These are phyloP conservation scores for Talinum fruticosum DNA, from an alignment of 148 eudicot species.

Conservation along the genomic window DNA sequence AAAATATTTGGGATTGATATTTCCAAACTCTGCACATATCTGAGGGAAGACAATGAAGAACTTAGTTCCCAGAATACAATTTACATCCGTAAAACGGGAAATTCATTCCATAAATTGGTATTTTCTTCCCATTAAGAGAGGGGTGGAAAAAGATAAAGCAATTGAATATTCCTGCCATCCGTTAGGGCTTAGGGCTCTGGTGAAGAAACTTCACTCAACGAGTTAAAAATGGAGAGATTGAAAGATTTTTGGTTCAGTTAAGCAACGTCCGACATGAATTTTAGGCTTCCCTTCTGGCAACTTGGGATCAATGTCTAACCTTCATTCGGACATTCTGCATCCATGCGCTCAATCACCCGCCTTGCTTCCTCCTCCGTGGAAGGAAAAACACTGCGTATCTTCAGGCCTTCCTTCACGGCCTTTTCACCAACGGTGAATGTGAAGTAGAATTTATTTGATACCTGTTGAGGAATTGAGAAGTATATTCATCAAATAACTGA, in stretches of 20 bases:
- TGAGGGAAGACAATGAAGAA: no score
- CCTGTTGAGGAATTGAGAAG: constrained; percentile 33
- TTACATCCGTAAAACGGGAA: no score
- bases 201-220: neutral
- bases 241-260: neutral
- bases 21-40: no score
- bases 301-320: neutral
- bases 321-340: constrained; percentile 48
- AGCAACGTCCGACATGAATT: neutral
- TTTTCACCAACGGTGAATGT: constrained; percentile 63
- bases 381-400: constrained; percentile 75
- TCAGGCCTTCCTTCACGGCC: constrained; percentile 46
- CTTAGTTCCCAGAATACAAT: no score
- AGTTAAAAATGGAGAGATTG: neutral
- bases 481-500: neutral
- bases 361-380: constrained; percentile 91
- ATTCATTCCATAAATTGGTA: no score
- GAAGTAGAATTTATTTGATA: constrained; percentile 95
- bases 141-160: neutral
- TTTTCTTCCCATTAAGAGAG: neutral
- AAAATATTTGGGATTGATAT: no score
- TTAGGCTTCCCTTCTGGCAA: neutral
- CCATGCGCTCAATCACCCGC: constrained; percentile 84
- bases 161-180: neutral
- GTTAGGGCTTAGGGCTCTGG: neutral